These are phyloP conservation scores for Rhodotorula sp. DNA, from an alignment of 1,284 basidiomycete genomes.

Conservation along the genomic window DNA sequence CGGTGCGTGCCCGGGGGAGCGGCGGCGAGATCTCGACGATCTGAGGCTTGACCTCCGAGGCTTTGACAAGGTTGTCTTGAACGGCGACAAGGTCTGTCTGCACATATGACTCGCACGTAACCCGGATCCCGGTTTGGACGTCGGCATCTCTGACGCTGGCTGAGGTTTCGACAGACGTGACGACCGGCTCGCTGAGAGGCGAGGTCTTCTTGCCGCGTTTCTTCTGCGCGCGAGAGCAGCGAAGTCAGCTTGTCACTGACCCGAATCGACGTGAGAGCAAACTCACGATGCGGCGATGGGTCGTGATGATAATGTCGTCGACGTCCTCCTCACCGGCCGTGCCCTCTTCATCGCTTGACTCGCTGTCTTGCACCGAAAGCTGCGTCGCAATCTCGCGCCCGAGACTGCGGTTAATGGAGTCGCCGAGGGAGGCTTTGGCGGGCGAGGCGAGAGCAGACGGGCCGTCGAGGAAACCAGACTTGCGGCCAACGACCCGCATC, in stretches of 20 bases:
- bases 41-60: constrained; percentile 50
- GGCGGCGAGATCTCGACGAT: neutral
- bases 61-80: constrained; percentile 42
- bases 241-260: neutral
- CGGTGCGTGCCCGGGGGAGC: constrained; percentile 55
- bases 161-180: constrained; percentile 45
- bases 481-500: constrained; percentile 58
- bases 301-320: constrained; percentile 51
- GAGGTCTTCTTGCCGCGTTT: constrained; percentile 39
- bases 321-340: constrained; percentile 54
- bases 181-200: constrained; percentile 30
- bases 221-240: constrained; percentile 8
- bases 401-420: constrained; percentile 70
- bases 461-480: constrained; percentile 49
- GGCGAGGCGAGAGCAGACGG: constrained; percentile 1
- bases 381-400: constrained; percentile 72
- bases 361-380: constrained; percentile 51
- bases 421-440: constrained; percentile 47
- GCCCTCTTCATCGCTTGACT: constrained; percentile 43
- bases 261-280: too few species aligned
- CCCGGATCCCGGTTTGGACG: constrained; percentile 51
- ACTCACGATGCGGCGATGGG: constrained; percentile 47
- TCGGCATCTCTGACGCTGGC: constrained; percentile 70
- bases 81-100: constrained; percentile 68
- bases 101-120: constrained; percentile 56